Evolutionary conservation across 495 filamentous ascomycete species (phyloP), one percentile per base, ranked within the genome.

Genomic region (Tetracladium marchalianum): DNA sequence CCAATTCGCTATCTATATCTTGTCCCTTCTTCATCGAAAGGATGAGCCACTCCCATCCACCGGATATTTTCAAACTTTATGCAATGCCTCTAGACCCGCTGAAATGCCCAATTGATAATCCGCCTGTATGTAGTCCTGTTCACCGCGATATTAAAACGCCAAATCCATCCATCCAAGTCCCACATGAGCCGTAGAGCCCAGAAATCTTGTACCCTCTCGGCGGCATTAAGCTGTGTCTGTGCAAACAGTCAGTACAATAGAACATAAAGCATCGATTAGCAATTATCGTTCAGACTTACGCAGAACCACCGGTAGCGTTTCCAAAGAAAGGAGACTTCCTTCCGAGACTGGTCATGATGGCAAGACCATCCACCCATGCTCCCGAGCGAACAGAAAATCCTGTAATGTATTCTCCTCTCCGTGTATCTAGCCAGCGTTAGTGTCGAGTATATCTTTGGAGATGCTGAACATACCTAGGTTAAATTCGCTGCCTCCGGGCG

Each of bases 161-260:
- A 59, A 98, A 90, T 0, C 87, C 86, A 64, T 96, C 89, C 24
- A 98, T 59, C 86, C 87, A 96, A 47, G 75, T 58, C 11, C 71
- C 87, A 54, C 78, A 87, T 48, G 85, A 86, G 35, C 92, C 92
- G 11, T 85, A 83, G 50, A 96, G 68, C 35, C 92, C 92, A 52
- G 82, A 87, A 61, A 98, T 81, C 57, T 76, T 86, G 63, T 88
- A 95, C 36, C 90, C 90, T 50, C 85, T 75, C 18, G 92, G 92
- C 22, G 90, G 88, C 39, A 96, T 85, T 34, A 98, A 71, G 7
- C 84, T 92, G 61, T 88, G 84, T 39, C 90, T 97, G 57, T 46
- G 33, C 27, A 35, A 7, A 24, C 10, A 6, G 24, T 53, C 16
- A 57, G 50, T 39, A 34, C 15, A 8, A 6, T 4, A 35, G 22